These are phyloP conservation scores for Claviceps sp. DNA, from an alignment of 2,329 filamentous ascomycete genomes.

Conservation along the genomic window DNA sequence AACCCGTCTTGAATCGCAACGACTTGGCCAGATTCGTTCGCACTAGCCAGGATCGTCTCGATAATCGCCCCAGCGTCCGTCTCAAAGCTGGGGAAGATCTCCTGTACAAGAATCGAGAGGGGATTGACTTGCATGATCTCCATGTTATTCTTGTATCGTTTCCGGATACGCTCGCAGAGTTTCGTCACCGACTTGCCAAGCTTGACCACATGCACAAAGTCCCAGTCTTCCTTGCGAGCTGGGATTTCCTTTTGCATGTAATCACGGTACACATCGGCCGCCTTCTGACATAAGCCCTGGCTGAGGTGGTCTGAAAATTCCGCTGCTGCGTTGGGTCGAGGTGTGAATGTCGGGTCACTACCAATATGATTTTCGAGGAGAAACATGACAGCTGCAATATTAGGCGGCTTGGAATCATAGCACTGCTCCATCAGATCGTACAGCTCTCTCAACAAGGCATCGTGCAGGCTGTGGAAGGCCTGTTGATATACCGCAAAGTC, in stretches of 20 bases:
- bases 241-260: constrained; percentile 73
- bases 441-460: constrained; percentile 72
- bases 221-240: constrained; percentile 68
- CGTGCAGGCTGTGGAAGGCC: constrained; percentile 61
- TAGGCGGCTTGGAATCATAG: constrained; percentile 77
- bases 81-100: constrained; percentile 81
- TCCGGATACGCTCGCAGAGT: constrained; percentile 77
- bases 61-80: constrained; percentile 80
- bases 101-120: constrained; percentile 60
- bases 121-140: constrained; percentile 66
- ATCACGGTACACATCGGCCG: constrained; percentile 64
- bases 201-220: constrained; percentile 81
- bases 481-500: constrained; percentile 63
- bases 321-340: constrained; percentile 54
- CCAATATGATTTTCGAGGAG: constrained; percentile 74
- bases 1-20: constrained; percentile 87
- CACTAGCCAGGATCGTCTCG: constrained; percentile 61
- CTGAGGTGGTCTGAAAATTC: constrained; percentile 60
- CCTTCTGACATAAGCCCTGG: constrained; percentile 60
- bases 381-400: constrained; percentile 66
- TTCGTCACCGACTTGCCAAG: constrained; percentile 78
- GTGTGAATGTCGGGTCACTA: constrained; percentile 61
- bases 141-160: constrained; percentile 78
- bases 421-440: constrained; percentile 79
- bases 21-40: constrained; percentile 56